A percentile compares a stretch with the other conserved stretches of the same genome.
phyloP scores from a whole-genome alignment of 2,329 filamentous ascomycete species.

The Neofusicoccum parvum region DNA sequence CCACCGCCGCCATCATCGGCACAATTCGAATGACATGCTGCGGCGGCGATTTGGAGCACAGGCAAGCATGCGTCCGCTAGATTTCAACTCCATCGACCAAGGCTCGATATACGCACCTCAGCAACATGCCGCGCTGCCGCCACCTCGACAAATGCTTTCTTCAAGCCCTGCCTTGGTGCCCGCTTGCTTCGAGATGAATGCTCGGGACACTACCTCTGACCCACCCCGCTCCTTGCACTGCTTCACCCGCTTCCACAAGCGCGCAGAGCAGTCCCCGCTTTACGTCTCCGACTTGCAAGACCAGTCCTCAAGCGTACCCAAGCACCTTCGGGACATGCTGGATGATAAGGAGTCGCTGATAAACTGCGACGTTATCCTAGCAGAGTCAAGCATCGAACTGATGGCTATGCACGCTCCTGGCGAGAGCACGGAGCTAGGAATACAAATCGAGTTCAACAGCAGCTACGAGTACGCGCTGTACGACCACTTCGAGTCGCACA shows the following conservation, averaged over 20 bases:
- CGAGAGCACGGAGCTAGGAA: slow-evolving; percentile 33
- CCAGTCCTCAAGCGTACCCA: neutral
- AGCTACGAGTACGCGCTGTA: slow-evolving; percentile 35
- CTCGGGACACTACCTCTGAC: slow-evolving; percentile 36
- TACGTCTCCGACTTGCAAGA: neutral
- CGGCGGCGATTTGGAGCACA: slow-evolving; percentile 9
- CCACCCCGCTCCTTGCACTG: slow-evolving; percentile 35
- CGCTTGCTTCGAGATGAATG: slow-evolving; percentile 37
- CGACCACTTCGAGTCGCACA: slow-evolving; percentile 35
- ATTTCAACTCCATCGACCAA: slow-evolving; percentile 18
- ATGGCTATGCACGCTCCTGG: slow-evolving; percentile 40
- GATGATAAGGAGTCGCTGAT: slow-evolving; percentile 28
- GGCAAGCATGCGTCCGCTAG: slow-evolving; percentile 15
- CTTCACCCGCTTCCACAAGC: slow-evolving; percentile 39
- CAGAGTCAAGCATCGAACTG: slow-evolving; percentile 45
- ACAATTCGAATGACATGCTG: slow-evolving; percentile 16
- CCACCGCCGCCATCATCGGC: slow-evolving; percentile 24
- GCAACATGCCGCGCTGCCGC: slow-evolving; percentile 12
- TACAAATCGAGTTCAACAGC: slow-evolving; percentile 37
- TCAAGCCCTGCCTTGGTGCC: slow-evolving; percentile 10
- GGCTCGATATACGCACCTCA: slow-evolving; percentile 6
- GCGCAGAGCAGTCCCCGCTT: slow-evolving; percentile 26
- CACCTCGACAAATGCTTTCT: slow-evolving; percentile 17
- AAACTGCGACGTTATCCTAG: slow-evolving; percentile 39
- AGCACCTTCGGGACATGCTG: slow-evolving; percentile 19